Base-by-base conservation (phyloP, 805 yeast species). In the Pichia nakasei region DNA sequence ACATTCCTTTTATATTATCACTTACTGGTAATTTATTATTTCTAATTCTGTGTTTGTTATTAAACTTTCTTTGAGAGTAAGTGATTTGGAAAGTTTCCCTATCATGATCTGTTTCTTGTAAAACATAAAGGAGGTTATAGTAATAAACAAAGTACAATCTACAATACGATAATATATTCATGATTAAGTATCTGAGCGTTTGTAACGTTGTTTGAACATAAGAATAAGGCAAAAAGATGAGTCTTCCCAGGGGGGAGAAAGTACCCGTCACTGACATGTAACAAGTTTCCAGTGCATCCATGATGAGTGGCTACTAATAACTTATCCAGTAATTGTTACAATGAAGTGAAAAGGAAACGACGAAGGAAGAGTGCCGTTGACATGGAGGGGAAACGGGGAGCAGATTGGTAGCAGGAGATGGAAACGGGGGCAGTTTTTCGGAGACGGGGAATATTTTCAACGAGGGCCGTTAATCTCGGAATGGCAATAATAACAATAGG, bases 221-320 rank as follows among this genome's bases (percentile, higher is more conserved):
- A 3, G 53, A 50, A 42, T 57, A 57, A 2, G 66, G 66, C 2
- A 54, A 27, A 13, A 53, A 47, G 8, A 43, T 3, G 11, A 38
- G n/a, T 18, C 60, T 44, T 2, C 64, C 65, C 11, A 57, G 5
- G 2, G 61, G 56, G 13, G 45, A 35, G n/a, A 45, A 5, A 6
- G 41, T 19, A 26, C 32, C 39, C 8, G 47, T 26, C 11, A 27
- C 31, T 3, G 48, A 27, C 26, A 33, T n/a, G 22, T 44, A 44
- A 19, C 35, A 36, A 8, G 44, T 37, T 21, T 40, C 43, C 12
- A 40, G 13, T 4, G 35, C 37, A 33, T 46, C 44, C 49, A 44
- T 44, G 13, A 12, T 27, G n/a, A n/a, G n/a, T n/a, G n/a, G n/a
- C n/a, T n/a, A n/a, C n/a, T n/a, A n/a, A n/a, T n/a, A n/a, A n/a